These are phyloP conservation scores for Rhizoclosmatium globosum DNA, from an alignment of 192 early-diverging fungal species.

Conservation along the genomic window DNA sequence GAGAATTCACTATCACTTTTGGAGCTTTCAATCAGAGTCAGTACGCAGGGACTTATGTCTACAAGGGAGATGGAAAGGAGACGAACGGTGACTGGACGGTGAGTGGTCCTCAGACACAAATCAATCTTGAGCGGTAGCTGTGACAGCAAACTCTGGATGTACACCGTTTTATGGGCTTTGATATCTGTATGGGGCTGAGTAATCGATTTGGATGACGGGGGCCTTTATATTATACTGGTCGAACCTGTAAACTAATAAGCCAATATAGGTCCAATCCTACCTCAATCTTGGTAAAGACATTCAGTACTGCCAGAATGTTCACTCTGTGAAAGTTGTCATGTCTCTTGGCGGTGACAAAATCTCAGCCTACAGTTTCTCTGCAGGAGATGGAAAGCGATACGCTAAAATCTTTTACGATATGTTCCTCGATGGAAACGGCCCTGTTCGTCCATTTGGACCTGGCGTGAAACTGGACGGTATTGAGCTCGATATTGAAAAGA, in stretches of 20 bases:
- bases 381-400: slow-evolving; percentile 23
- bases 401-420: slow-evolving; percentile 26
- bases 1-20: slow-evolving; percentile 10
- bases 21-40: background rate
- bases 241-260: too few species aligned
- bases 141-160: too few species aligned
- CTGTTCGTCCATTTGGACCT: slow-evolving; percentile 18
- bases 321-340: slow-evolving; percentile 13
- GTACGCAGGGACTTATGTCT: slow-evolving; percentile 10
- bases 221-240: too few species aligned
- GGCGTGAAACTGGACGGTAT: slow-evolving; percentile 29
- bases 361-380: slow-evolving; percentile 7
- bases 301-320: slow-evolving; percentile 6
- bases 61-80: slow-evolving; percentile 9
- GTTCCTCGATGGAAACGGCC: slow-evolving; percentile 25
- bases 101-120: background rate
- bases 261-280: too few species aligned
- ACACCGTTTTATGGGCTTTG: too few species aligned
- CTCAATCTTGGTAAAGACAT: slow-evolving; percentile 5
- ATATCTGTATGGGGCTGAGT: too few species aligned
- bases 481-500: slow-evolving; percentile 30
- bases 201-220: too few species aligned
- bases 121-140: background rate
- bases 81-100: background rate
- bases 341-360: slow-evolving; percentile 33